Percentiles rank a stretch among this genome's conserved stretches.
These are phyloP conservation scores for Coniosporium tulheliwenetii DNA, from an alignment of 2,329 filamentous ascomycete species.

Conservation along the genomic window DNA sequence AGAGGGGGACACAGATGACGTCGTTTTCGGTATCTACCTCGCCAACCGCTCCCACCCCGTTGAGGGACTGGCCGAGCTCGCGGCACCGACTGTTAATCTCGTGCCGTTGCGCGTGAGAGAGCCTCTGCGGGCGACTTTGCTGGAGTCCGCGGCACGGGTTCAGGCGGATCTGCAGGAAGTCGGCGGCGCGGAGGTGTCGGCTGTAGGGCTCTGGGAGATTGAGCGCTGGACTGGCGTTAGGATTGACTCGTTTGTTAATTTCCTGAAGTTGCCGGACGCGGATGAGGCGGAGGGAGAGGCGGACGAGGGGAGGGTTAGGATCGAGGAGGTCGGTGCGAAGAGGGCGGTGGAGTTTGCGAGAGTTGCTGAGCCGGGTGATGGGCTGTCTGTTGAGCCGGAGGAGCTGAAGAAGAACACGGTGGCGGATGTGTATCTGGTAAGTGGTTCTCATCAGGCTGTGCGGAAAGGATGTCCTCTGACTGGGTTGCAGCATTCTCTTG, in stretches of 20 bases:
- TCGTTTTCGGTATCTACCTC: conserved; percentile 67
- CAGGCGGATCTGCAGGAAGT: conserved; percentile 55
- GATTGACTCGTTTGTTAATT: conserved; percentile 68
- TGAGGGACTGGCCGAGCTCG: conserved; percentile 31
- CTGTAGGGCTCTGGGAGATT: conserved; percentile 55
- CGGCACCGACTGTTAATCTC: conserved; percentile 63
- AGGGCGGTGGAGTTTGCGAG: conserved; percentile 2
- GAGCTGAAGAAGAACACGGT: conserved; percentile 12
- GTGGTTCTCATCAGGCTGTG: conserved; percentile 5
- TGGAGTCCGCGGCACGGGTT: conserved; percentile 41
- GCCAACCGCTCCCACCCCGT: conserved; percentile 50
- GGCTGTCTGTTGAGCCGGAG: conserved; percentile 3
- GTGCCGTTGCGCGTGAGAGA: conserved; percentile 49
- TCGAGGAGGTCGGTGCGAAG: conserved; percentile 9
- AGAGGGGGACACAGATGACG: conserved; percentile 14
- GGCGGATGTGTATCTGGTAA: conserved; percentile 21
- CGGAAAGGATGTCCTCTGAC: conserved; percentile 6
- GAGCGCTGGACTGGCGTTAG: conserved; percentile 56
- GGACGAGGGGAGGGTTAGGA: conserved; percentile 6
- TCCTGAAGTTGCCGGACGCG: conserved; percentile 42
- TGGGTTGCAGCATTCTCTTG: conserved; percentile 30
- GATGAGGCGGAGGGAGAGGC: conserved; percentile 4
- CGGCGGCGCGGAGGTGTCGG: conserved; percentile 35
- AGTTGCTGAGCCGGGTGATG: not conserved
- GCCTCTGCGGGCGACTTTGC: conserved; percentile 17